Evolutionary conservation across 2,329 filamentous ascomycete species (phyloP).

Genomic region (Fusarium oligoseptatum): DNA sequence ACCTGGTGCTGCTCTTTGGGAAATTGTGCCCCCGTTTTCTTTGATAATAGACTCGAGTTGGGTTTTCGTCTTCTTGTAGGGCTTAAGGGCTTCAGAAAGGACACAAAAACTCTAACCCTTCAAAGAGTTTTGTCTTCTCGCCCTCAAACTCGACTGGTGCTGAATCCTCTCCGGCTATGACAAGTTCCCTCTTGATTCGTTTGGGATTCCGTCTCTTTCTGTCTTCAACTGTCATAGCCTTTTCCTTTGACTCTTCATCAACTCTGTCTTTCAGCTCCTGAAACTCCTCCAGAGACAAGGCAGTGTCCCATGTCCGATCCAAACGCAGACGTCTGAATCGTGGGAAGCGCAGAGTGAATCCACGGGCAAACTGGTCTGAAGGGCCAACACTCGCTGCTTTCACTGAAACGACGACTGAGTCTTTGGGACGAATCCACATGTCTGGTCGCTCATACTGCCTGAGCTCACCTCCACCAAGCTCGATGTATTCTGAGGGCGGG

Average conservation of each 20-base stretch:
- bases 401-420: conserved; percentile 88
- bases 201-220: conserved; percentile 67
- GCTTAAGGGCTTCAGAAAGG: conserved; percentile 79
- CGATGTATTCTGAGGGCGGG: conserved; percentile 83
- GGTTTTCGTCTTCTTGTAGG: conserved; percentile 79
- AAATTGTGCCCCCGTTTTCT: conserved; percentile 82
- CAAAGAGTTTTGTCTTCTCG: conserved; percentile 75
- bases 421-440: conserved; percentile 90
- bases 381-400: conserved; percentile 85
- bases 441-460: conserved; percentile 84
- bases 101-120: conserved; percentile 84
- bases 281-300: conserved; percentile 84
- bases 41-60: conserved; percentile 87
- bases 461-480: conserved; percentile 81
- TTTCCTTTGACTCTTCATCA: conserved; percentile 79
- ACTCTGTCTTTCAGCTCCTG: conserved; percentile 75
- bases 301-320: conserved; percentile 88
- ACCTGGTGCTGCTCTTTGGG: conserved; percentile 76
- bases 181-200: conserved; percentile 75
- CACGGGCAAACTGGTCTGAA: conserved; percentile 83
- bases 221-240: conserved; percentile 83
- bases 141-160: conserved; percentile 62
- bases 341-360: conserved; percentile 88
- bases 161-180: conserved; percentile 77
- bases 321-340: conserved; percentile 84